phyloP scores from a whole-genome alignment of 2,329 filamentous ascomycete genomes.

The Colletotrichum spaethianum region DNA sequence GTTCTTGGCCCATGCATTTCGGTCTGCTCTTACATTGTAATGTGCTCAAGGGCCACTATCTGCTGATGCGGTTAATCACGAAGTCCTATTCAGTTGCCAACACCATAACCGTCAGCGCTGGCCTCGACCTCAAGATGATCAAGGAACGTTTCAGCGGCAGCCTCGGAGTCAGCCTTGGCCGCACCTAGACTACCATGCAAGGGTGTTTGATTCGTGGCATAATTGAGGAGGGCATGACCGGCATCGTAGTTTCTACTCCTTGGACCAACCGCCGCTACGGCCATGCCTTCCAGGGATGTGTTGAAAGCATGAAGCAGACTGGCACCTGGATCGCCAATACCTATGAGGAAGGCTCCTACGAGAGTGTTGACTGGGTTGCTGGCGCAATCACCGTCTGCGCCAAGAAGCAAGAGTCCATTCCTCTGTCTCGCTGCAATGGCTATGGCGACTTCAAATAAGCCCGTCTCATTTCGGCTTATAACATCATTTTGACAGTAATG shows the following conservation, averaged over 20 bases:
- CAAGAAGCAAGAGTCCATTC: constrained; percentile 28
- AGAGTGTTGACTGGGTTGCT: constrained; percentile 29
- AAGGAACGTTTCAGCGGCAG: constrained; percentile 18
- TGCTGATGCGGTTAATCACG: not conserved
- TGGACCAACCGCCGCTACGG: constrained; percentile 39
- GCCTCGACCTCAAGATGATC: constrained; percentile 16
- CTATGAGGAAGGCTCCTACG: constrained; percentile 36
- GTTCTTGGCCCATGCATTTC: too few relatives aligned
- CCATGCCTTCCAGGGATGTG: constrained; percentile 36
- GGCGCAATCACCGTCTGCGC: constrained; percentile 33
- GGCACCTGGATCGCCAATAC: constrained; percentile 36
- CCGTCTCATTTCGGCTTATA: too few relatives aligned
- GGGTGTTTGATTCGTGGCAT: constrained; percentile 32
- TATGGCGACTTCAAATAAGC: constrained; percentile 10
- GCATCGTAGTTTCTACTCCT: constrained; percentile 32
- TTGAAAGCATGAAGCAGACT: constrained; percentile 25
- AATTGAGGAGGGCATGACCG: constrained; percentile 28
- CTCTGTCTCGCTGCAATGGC: constrained; percentile 7
- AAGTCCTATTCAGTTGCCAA: constrained; percentile 32
- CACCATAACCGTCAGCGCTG: constrained; percentile 10
- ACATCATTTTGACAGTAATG: too few relatives aligned
- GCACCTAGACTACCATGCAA: constrained; percentile 31
- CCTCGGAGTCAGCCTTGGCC: constrained; percentile 18
- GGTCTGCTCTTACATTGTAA: not conserved
- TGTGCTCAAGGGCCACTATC: too few relatives aligned